Base-by-base conservation (phyloP, 305 asterid genomes). In the Solanum chacoense region DNA sequence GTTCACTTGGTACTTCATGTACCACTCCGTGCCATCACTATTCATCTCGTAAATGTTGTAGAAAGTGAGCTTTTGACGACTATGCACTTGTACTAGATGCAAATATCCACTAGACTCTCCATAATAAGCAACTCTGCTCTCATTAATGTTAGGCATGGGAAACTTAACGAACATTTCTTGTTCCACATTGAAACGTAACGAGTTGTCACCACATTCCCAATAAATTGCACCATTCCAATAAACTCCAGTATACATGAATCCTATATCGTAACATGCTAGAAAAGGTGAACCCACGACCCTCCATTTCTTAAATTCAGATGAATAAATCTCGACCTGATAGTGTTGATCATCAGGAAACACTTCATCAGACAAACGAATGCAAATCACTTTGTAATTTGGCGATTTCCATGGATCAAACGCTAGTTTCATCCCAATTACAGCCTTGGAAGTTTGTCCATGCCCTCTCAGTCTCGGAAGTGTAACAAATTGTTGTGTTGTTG, bases 211-310 rank as follows among this genome's bases (percentile, higher is more conserved):
- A 14, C 37, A 40, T 42, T 4, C 9, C 94, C 93, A 92, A 37
- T 89, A 87, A 42, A 93, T 76, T 3, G 93, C 42, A 10, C 92
- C 92, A n/a, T 93, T 93, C 92, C 94, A 93, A 28, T 91, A 92
- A 3, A 93, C 89, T 29, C 91, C 93, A 8, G 40, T 55, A 3
- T 73, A 40, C 14, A 2, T 29, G 22, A 90, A 92, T 77, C 31
- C 35, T 8, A 77, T 89, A 4, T 84, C 20, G 45, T 79, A 40
- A 40, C 26, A 26, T 40, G 91, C 87, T 11, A 12, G 8, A 59
- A 92, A 91, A 20, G 91, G 90, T 34, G 89, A 85, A 4, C 92
- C 91, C 1, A 89, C 31, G 26, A 80, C 26, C 31, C 37, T 85
- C 65, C 88, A 85, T 67, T 36, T 26, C 34, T 28, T 38, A 28